phyloP scores from a whole-genome alignment of 345 rosid genomes.

The Camelina neglecta region DNA sequence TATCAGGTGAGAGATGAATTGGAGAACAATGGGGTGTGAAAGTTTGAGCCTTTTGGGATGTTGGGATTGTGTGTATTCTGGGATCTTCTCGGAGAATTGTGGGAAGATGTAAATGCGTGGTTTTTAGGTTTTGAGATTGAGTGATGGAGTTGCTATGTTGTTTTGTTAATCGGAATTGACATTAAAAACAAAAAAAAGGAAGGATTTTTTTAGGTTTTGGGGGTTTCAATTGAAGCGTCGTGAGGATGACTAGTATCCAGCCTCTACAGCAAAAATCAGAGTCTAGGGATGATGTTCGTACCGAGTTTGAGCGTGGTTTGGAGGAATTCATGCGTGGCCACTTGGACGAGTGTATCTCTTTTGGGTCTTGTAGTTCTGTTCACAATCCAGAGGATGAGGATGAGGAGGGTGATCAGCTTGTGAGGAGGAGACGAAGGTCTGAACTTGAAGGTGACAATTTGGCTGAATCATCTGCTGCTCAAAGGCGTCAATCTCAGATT shows the following conservation, averaged over 20 bases:
- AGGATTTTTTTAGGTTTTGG: slow-evolving; percentile 39
- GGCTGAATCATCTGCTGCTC: slow-evolving; percentile 94
- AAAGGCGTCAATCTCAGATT: slow-evolving; percentile 84
- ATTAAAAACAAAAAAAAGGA: not conserved
- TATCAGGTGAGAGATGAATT: slow-evolving; percentile 49
- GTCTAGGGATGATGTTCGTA: slow-evolving; percentile 58
- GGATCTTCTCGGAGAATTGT: slow-evolving; percentile 15
- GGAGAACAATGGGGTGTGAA: slow-evolving; percentile 27
- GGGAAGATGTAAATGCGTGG: not conserved
- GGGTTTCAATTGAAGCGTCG: slow-evolving; percentile 31
- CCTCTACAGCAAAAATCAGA: slow-evolving; percentile 79
- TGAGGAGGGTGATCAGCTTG: slow-evolving; percentile 78
- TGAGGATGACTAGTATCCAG: slow-evolving; percentile 81
- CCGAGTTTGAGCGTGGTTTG: slow-evolving; percentile 73
- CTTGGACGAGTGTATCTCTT: slow-evolving; percentile 85
- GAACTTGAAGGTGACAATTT: slow-evolving; percentile 85
- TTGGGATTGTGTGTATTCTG: not conserved
- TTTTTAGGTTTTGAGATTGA: slow-evolving; percentile 18
- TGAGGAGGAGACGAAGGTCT: slow-evolving; percentile 84
- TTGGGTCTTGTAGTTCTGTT: slow-evolving; percentile 82
- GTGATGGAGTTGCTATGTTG: slow-evolving; percentile 12
- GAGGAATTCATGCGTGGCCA: slow-evolving; percentile 94
- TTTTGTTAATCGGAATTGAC: slow-evolving; percentile 15
- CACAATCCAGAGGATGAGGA: slow-evolving; percentile 72
- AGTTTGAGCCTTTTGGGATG: slow-evolving; percentile 4